phyloP scores from a whole-genome alignment of 106 monocot genomes.

The Triglochin maritima region DNA sequence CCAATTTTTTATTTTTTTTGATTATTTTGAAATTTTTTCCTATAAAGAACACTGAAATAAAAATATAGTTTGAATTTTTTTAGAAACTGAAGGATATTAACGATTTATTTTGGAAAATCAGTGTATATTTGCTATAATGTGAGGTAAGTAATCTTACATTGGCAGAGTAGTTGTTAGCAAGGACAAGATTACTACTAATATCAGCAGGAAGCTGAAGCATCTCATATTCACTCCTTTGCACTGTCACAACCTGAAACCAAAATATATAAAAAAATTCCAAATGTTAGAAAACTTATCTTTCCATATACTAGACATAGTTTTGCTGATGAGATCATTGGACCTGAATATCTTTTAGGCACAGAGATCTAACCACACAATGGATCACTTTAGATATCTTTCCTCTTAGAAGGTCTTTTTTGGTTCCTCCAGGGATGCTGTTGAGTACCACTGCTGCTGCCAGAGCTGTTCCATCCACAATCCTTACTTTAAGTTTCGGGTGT shows the following conservation, averaged over 20 bases:
- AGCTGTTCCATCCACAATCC: constrained; percentile 73
- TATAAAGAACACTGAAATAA: no score
- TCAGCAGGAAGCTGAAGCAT: constrained; percentile 29
- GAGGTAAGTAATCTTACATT: constrained; percentile 19
- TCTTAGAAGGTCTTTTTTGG: constrained; percentile 42
- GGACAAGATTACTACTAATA: constrained; percentile 16
- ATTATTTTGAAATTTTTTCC: no score
- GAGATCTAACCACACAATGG: constrained; percentile 19
- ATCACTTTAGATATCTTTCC: constrained; percentile 57
- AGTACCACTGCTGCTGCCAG: constrained; percentile 72
- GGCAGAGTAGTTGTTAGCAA: constrained; percentile 29
- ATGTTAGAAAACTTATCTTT: background rate
- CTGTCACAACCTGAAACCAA: constrained; percentile 39
- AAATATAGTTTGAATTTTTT: background rate
- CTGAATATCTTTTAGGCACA: constrained; percentile 58
- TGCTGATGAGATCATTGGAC: constrained; percentile 8
- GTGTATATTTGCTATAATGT: no score
- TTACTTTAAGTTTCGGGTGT: constrained; percentile 60
- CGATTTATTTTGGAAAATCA: no score
- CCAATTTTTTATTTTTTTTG: no score
- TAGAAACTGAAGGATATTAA: background rate
- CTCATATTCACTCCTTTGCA: constrained; percentile 48
- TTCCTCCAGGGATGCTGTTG: constrained; percentile 49
- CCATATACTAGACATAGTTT: background rate
- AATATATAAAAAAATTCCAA: no score